Evolutionary conservation across 805 yeast species (phyloP), one percentile per base, ranked within the genome.

Genomic region (Isabelozyma gotoi): DNA sequence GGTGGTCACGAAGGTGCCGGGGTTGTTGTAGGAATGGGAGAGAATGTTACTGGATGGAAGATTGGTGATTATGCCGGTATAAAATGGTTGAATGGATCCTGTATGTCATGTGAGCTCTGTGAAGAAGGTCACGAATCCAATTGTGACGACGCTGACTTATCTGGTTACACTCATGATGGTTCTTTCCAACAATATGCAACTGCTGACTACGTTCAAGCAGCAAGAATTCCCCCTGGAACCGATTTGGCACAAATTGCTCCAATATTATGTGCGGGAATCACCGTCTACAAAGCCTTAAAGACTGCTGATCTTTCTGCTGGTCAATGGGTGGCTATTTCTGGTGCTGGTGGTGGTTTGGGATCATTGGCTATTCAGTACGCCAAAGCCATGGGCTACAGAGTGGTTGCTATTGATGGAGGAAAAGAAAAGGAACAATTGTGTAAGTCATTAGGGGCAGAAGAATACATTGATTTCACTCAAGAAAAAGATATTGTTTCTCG

Each of bases 1-100:
- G 94, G 94, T 50, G 95, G 95, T 56, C 95, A 87, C 70, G 95
- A 87, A 70, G 95, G 94, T 71, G 91, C 92, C 20, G 95, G 95
- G 63, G 78, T 79, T 40, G 94, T 87, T 52, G 94, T 86, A 47
- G 91, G 84, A 48, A 74, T 77, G 60, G 95, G 95, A 52, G 70
- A 72, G 38, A 74, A 77, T 55, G 95, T 88, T 45, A 70, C 63
- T 43, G 83, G 83, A 64, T 84, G 85, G 68, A 78, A 85, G 63
- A 71, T 84, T 51, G 95, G 95, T 58, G 95, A 88, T 66, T 73
- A 68, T 45, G 95, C 91, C 33, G 95, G 95, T 57, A 72, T 88
- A 62, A 87, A 87, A 68, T 87, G 95, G 94, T 72, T 87, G 61
- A 84, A 85, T 67, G 81, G 85, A 48, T 82, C 90, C 29, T 88